Evolutionary conservation across 2,329 filamentous ascomycete genomes (phyloP).

Genomic region (Phoma sp.): DNA sequence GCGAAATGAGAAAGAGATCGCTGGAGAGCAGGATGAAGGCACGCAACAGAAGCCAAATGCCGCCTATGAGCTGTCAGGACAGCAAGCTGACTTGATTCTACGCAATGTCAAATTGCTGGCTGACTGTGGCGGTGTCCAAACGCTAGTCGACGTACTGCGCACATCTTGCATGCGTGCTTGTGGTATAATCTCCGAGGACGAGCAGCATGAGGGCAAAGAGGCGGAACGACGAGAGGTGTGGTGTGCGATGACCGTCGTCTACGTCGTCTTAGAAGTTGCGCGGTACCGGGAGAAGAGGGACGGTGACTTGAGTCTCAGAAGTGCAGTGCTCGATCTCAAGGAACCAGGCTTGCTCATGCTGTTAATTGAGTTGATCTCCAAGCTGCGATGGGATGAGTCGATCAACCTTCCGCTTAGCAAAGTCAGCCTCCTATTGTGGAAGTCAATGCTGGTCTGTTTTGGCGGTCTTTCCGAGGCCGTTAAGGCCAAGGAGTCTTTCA

Average conservation of each 20-base stretch:
- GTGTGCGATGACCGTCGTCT: conserved; percentile 57
- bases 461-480: conserved; percentile 78
- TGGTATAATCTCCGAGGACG: conserved; percentile 32
- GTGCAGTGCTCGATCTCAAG: conserved; percentile 38
- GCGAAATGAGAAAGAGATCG: conserved; percentile 8
- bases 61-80: conserved; percentile 40
- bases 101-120: conserved; percentile 52
- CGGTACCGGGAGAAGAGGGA: conserved; percentile 46
- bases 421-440: conserved; percentile 86
- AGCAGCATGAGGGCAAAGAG: conserved; percentile 44
- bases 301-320: conserved; percentile 59
- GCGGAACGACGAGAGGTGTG: conserved; percentile 53
- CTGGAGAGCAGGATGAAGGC: conserved; percentile 21
- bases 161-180: conserved; percentile 41
- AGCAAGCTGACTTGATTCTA: conserved; percentile 55
- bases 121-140: conserved; percentile 48
- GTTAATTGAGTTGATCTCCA: conserved; percentile 66
- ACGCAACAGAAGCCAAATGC: background rate
- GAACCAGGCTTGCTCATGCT: conserved; percentile 72
- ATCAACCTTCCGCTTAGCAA: conserved; percentile 62
- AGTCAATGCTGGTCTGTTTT: conserved; percentile 83
- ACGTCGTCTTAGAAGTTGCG: conserved; percentile 56
- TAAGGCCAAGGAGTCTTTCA: conserved; percentile 73
- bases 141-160: conserved; percentile 49
- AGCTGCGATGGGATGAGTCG: conserved; percentile 63